phyloP scores from a whole-genome alignment of 352 stramenopile genomes.

The Pythium phragmiticola region DNA sequence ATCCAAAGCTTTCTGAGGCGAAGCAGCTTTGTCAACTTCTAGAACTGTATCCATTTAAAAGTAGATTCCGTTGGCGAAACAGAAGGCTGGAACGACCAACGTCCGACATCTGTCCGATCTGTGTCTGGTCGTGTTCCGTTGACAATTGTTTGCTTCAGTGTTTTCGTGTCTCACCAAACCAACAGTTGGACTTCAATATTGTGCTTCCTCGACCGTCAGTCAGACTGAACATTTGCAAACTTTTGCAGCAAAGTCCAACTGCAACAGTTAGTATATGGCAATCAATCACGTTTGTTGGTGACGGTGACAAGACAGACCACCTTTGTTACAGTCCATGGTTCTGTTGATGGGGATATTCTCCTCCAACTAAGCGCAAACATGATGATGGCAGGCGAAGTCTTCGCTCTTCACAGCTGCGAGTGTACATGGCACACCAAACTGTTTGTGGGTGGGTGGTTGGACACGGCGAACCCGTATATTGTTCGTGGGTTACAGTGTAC shows the following conservation, averaged over 20 bases:
- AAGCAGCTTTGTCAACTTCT: neutral
- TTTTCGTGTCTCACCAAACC: neutral
- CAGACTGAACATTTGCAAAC: too few species aligned
- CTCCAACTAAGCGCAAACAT: too few species aligned
- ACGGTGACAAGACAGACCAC: too few species aligned
- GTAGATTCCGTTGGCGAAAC: too few species aligned
- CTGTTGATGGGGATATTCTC: too few species aligned
- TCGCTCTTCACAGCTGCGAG: neutral
- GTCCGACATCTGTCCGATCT: neutral
- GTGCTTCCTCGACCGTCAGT: neutral
- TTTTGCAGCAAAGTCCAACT: too few species aligned
- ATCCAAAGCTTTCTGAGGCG: slow-evolving; percentile 12
- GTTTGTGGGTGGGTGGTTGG: neutral
- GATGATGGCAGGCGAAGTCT: neutral
- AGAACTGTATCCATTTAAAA: neutral
- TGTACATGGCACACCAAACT: neutral
- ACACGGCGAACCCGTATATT: too few species aligned
- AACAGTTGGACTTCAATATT: slow-evolving; percentile 17
- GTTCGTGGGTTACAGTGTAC: too few species aligned
- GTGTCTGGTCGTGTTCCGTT: slow-evolving; percentile 8
- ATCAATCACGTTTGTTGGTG: too few species aligned
- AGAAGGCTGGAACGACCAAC: too few species aligned
- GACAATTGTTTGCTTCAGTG: neutral
- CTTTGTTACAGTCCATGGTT: too few species aligned
- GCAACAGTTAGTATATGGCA: too few species aligned